phyloP scores from a whole-genome alignment of 2,329 filamentous ascomycete genomes.

The Podosphaera fusca region DNA sequence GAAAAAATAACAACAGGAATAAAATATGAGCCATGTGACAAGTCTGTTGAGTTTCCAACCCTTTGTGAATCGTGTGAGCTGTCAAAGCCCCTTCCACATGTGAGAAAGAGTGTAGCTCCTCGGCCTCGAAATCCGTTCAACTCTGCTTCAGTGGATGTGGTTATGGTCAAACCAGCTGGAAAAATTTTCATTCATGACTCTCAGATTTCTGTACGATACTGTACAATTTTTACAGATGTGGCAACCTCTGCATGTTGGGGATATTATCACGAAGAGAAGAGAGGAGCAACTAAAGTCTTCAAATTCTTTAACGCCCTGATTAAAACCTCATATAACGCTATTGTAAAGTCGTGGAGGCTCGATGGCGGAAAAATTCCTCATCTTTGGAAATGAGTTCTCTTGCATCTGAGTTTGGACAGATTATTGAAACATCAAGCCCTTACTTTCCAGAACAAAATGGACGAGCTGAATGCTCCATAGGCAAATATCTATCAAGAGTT shows the following conservation, averaged over 20 bases:
- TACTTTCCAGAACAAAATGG: neutral
- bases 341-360: slow-evolving; percentile 1
- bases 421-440: neutral
- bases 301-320: neutral
- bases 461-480: neutral
- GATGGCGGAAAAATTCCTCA: neutral
- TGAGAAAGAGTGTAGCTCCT: neutral
- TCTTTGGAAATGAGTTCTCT: neutral
- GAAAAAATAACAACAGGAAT: slow-evolving; percentile 1
- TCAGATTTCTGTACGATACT: neutral
- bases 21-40: neutral
- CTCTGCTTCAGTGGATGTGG: neutral
- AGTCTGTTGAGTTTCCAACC: neutral
- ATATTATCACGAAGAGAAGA: neutral
- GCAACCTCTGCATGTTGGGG: neutral
- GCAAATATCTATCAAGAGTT: neutral
- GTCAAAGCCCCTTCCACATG: neutral
- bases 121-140: neutral
- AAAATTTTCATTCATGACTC: neutral
- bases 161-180: neutral
- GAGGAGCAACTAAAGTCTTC: neutral
- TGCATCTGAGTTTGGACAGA: neutral
- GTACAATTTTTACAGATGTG: neutral
- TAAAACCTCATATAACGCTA: neutral
- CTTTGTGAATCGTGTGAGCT: neutral